Conservation (phyloP, 768 basidiomycete genomes). For the Cystofilobasidium capitatum region DNA sequence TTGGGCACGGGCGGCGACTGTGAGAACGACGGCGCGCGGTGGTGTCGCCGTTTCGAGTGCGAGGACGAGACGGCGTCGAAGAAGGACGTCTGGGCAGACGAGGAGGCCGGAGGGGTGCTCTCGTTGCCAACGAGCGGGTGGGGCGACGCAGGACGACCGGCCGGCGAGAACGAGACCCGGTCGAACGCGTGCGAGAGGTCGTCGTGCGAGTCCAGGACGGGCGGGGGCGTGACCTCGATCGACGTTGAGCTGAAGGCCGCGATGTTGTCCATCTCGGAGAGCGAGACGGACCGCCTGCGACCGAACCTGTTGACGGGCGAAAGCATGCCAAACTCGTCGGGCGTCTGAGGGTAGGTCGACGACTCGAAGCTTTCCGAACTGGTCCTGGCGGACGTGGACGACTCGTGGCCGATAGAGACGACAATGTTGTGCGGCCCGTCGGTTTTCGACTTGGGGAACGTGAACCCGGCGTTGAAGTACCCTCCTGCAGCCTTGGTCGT, state of each 20-base stretch:
- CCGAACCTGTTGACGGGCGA: background rate
- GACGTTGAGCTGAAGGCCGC: background rate
- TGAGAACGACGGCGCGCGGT: background rate
- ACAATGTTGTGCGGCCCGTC: background rate
- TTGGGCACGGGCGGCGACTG: background rate
- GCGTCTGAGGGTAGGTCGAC: background rate
- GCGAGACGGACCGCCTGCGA: conserved; percentile 6
- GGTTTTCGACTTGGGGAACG: background rate
- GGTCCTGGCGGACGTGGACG: background rate
- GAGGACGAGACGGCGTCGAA: background rate
- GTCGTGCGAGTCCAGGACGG: no score
- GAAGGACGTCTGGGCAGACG: conserved; percentile 4
- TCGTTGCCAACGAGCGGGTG: background rate
- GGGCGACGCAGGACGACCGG: background rate
- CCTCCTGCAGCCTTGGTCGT: background rate
- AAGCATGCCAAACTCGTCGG: background rate
- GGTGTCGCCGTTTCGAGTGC: background rate
- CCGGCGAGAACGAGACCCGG: no score
- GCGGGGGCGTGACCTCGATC: no score
- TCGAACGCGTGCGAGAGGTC: no score
- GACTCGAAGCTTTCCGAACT: background rate
- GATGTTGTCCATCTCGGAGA: background rate
- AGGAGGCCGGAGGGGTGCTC: background rate
- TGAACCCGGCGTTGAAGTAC: background rate
- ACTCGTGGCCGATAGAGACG: background rate